These are phyloP conservation scores for Tulasnella sp. DNA, from an alignment of 768 basidiomycete genomes.

Conservation along the genomic window DNA sequence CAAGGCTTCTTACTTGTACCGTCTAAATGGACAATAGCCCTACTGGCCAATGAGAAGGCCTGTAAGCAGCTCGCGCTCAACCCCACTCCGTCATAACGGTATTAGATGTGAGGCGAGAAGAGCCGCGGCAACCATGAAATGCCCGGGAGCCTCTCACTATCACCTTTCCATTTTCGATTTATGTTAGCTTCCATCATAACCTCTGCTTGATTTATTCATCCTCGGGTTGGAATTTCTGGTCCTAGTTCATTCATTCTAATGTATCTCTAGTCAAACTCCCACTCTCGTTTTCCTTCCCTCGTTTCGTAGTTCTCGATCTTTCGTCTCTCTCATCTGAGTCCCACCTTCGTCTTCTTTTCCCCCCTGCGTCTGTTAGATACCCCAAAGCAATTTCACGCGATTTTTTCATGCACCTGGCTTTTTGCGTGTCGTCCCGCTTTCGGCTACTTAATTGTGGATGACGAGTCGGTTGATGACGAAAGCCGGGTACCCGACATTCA, in stretches of 20 bases:
- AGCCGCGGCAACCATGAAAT: neutral
- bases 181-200: neutral
- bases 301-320: neutral
- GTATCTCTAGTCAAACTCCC: constrained; percentile 1
- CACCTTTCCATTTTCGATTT: neutral
- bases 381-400: neutral
- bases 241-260: neutral
- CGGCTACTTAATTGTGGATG: neutral
- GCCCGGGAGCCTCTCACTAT: neutral
- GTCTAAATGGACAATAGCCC: neutral
- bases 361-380: neutral
- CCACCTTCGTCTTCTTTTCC: neutral
- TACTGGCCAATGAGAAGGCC: neutral
- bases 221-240: neutral
- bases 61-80: neutral
- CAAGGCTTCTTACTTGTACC: constrained; percentile 11
- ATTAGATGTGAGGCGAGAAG: neutral
- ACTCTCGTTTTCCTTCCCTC: neutral
- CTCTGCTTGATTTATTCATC: neutral
- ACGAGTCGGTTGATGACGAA: neutral
- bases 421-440: neutral
- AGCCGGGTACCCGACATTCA: constrained; percentile 17
- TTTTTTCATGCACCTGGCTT: neutral
- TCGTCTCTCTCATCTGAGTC: neutral
- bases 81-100: neutral